phyloP scores from a whole-genome alignment of 257 asterid species.

The Ocimum tenuiflorum region DNA sequence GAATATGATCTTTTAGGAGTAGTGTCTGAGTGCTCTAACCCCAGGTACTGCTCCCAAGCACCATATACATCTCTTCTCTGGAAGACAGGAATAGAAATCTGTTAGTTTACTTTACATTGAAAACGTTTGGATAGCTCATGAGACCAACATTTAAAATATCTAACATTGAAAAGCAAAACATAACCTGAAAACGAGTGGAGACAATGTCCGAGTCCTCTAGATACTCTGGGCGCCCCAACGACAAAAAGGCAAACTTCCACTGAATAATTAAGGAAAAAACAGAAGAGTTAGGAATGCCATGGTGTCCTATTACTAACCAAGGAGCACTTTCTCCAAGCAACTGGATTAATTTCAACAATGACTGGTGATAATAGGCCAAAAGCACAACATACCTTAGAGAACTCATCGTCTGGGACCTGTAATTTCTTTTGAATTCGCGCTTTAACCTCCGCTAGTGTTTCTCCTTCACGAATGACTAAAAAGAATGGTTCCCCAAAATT shows the following conservation, averaged over 20 bases:
- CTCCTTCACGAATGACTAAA: constrained; percentile 53
- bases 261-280: constrained; percentile 13
- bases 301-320: background rate
- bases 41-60: constrained; percentile 83
- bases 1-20: constrained; percentile 62
- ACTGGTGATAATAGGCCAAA: background rate
- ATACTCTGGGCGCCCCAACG: constrained; percentile 69
- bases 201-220: constrained; percentile 63
- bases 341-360: background rate
- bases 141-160: background rate
- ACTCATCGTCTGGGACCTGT: constrained; percentile 50
- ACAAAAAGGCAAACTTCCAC: constrained; percentile 75
- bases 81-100: constrained; percentile 12
- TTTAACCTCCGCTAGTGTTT: constrained; percentile 48
- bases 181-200: constrained; percentile 69
- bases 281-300: background rate
- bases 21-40: constrained; percentile 70
- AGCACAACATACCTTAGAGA: constrained; percentile 36
- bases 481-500: constrained; percentile 58
- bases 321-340: background rate
- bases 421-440: constrained; percentile 45
- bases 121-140: background rate
- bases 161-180: background rate
- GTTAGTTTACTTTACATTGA: constrained; percentile 2
- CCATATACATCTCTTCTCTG: constrained; percentile 72